Conservation (phyloP, 208 protist species). For the Wallacemonas rigidus region DNA sequence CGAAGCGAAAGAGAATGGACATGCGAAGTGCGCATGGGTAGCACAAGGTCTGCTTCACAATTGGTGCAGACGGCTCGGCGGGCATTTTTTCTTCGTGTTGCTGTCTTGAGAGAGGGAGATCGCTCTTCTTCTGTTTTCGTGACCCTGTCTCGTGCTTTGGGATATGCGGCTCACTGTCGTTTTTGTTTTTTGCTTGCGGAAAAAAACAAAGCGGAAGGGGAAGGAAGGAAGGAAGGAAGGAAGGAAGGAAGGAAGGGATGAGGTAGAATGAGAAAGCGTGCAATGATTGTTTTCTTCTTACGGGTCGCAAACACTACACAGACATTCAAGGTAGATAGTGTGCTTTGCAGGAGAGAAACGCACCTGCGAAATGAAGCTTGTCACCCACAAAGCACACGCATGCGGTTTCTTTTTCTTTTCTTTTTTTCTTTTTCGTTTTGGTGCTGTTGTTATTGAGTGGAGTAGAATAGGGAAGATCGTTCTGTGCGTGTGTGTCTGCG, state of each 20-base stretch:
- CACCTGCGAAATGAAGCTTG: no score
- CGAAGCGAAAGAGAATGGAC: constrained; percentile 76
- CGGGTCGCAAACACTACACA: no score
- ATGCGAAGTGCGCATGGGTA: constrained; percentile 83
- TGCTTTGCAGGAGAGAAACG: no score
- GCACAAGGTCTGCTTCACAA: constrained; percentile 58
- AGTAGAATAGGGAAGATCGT: no score
- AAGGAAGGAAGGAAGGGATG: constrained; percentile 7
- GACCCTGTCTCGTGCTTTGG: not conserved
- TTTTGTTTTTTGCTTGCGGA: not conserved
- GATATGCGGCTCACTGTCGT: not conserved
- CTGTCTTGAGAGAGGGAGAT: no score
- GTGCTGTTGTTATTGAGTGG: no score
- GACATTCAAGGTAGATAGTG: no score
- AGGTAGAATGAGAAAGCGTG: not conserved
- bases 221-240: not conserved
- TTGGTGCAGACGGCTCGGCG: not conserved
- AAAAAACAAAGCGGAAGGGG: not conserved
- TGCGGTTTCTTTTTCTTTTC: no score
- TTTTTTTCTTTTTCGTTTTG: no score
- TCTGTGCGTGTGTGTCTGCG: no score
- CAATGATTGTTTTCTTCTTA: not conserved
- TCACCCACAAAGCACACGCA: no score
- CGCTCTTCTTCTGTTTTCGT: no score
- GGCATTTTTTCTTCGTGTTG: not conserved